Conservation (phyloP, 2,329 filamentous ascomycete species). For the Davidsoniella eucalypti region DNA sequence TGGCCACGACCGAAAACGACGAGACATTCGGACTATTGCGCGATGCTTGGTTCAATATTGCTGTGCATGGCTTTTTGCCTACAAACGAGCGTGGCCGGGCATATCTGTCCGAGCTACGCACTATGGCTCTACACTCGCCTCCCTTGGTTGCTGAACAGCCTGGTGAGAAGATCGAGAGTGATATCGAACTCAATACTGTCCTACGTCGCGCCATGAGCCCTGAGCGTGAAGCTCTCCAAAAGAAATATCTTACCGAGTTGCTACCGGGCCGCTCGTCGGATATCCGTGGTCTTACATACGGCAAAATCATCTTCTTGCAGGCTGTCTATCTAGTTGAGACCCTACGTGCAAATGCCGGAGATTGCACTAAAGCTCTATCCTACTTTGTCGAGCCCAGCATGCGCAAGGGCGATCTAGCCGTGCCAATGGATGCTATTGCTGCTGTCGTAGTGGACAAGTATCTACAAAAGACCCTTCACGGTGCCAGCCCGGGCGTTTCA, state of each 20-base stretch:
- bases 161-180: conserved; percentile 80
- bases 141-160: conserved; percentile 78
- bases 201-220: conserved; percentile 71
- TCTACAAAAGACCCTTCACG: conserved; percentile 55
- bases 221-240: conserved; percentile 64
- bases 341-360: conserved; percentile 67
- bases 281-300: conserved; percentile 69
- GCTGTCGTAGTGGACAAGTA: conserved; percentile 64
- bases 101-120: conserved; percentile 59
- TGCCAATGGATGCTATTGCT: conserved; percentile 47
- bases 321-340: conserved; percentile 81
- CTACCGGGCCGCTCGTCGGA: conserved; percentile 63
- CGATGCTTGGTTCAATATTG: conserved; percentile 97
- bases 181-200: conserved; percentile 91
- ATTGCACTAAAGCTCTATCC: conserved; percentile 74
- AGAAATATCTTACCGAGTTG: conserved; percentile 56
- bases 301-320: conserved; percentile 82
- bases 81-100: conserved; percentile 56
- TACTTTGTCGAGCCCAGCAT: conserved; percentile 93
- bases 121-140: conserved; percentile 74
- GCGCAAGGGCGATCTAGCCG: conserved; percentile 45
- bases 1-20: conserved; percentile 36
- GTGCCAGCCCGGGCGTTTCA: conserved; percentile 35
- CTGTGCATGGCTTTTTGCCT: conserved; percentile 76
- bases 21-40: conserved; percentile 59